phyloP scores from a whole-genome alignment of 192 early-diverging fungal species.

The Entomortierella lignicola region DNA sequence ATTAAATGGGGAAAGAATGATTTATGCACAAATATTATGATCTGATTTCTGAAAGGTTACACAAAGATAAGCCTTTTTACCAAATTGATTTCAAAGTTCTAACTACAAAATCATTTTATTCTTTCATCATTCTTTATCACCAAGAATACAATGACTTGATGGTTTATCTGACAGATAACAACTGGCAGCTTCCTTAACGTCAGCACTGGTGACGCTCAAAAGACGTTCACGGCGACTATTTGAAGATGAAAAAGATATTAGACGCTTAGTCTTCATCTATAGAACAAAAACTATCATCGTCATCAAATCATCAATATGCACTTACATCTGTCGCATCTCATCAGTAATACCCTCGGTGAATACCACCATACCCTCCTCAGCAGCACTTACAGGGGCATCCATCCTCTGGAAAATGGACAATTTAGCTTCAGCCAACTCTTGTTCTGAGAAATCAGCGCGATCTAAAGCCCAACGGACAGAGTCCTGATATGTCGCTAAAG shows the following conservation, averaged over 20 bases:
- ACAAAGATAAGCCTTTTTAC: too few relatives aligned
- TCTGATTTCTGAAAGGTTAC: too few relatives aligned
- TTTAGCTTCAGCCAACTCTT: slow-evolving; percentile 92
- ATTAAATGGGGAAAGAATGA: too few relatives aligned
- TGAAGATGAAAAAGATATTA: slow-evolving; percentile 16
- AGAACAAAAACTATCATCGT: too few relatives aligned
- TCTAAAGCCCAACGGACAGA: slow-evolving; percentile 76
- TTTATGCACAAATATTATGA: too few relatives aligned
- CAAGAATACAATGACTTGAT: slow-evolving; percentile 49
- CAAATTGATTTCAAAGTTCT: too few relatives aligned
- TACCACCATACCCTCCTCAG: slow-evolving; percentile 86
- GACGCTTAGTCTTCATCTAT: too few relatives aligned
- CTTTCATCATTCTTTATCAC: slow-evolving; percentile 29
- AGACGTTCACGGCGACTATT: slow-evolving; percentile 79
- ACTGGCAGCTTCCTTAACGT: slow-evolving; percentile 78
- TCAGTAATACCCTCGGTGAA: slow-evolving; percentile 84
- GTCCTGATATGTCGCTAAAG: slow-evolving; percentile 75
- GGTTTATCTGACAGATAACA: slow-evolving; percentile 65
- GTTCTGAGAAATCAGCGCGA: slow-evolving; percentile 58
- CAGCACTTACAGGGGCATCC: slow-evolving; percentile 85
- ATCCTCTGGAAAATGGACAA: slow-evolving; percentile 87
- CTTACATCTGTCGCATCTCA: slow-evolving; percentile 84
- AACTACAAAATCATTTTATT: too few relatives aligned
- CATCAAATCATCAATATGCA: not conserved
- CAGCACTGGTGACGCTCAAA: slow-evolving; percentile 72